Percentiles rank a stretch among this genome's conserved stretches.
phyloP scores from a whole-genome alignment of 2,329 filamentous ascomycete species.

The Pyricularia pennisetigena region DNA sequence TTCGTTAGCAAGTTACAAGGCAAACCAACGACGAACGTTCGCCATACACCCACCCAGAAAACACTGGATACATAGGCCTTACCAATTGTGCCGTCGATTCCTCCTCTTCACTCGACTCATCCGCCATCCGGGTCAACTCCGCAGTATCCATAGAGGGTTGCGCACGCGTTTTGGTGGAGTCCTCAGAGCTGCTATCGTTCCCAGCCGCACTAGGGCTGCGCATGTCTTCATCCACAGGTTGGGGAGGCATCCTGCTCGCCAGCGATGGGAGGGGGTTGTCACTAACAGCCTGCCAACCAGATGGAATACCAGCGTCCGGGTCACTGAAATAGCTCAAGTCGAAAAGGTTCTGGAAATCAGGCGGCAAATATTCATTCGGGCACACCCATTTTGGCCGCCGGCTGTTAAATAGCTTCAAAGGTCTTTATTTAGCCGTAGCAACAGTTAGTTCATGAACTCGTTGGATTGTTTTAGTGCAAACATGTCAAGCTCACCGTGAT shows the following conservation, averaged over 20 bases:
- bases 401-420: conserved; percentile 37
- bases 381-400: conserved; percentile 43
- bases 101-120: conserved; percentile 46
- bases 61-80: not conserved
- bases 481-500: not conserved
- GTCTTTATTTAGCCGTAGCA: conserved; percentile 8
- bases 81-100: conserved; percentile 13
- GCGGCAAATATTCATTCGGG: conserved; percentile 47
- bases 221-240: conserved; percentile 33
- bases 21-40: not conserved
- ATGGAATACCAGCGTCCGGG: conserved; percentile 51
- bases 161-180: conserved; percentile 25
- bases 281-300: conserved; percentile 56
- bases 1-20: not conserved
- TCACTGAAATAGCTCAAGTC: conserved; percentile 59
- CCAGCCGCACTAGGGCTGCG: conserved; percentile 36
- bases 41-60: not conserved
- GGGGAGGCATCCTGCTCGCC: conserved; percentile 33
- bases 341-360: conserved; percentile 62
- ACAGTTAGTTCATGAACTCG: not conserved
- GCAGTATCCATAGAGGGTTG: conserved; percentile 15
- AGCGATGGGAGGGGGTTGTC: conserved; percentile 49
- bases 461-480: not conserved
- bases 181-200: conserved; percentile 32
- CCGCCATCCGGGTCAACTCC: conserved; percentile 42